Conservation (phyloP, 306 rosid species). For the Lablab purpureus region DNA sequence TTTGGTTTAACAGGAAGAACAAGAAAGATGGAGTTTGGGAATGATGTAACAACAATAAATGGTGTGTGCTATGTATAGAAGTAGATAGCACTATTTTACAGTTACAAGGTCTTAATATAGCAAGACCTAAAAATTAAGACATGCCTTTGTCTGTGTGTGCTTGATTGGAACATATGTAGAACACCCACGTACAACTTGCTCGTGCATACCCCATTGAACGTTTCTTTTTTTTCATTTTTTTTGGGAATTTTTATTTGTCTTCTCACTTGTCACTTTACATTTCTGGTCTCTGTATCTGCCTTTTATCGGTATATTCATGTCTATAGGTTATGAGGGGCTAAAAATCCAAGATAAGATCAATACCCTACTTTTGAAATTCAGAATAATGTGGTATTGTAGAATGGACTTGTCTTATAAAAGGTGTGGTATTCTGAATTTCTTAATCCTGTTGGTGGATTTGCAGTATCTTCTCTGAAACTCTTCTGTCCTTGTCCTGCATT, state of each 20-base stretch:
- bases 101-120: constrained; percentile 85
- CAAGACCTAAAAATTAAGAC: constrained; percentile 66
- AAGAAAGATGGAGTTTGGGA: constrained; percentile 51
- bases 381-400: constrained; percentile 49
- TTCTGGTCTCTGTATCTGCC: constrained; percentile 46
- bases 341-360: constrained; percentile 54
- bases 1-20: constrained; percentile 52
- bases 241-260: constrained; percentile 48
- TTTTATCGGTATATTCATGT: constrained; percentile 51
- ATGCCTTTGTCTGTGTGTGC: constrained; percentile 39
- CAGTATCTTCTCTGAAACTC: constrained; percentile 49
- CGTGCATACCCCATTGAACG: constrained; percentile 52
- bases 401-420: constrained; percentile 63
- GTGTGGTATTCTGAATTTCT: constrained; percentile 56
- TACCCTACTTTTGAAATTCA: constrained; percentile 50
- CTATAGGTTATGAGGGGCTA: constrained; percentile 44
- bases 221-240: constrained; percentile 20
- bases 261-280: constrained; percentile 53
- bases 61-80: constrained; percentile 60
- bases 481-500: constrained; percentile 49
- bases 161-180: constrained; percentile 60
- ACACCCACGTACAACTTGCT: constrained; percentile 55
- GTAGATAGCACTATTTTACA: constrained; percentile 65
- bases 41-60: constrained; percentile 52
- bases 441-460: constrained; percentile 50